Evolutionary conservation across 495 filamentous ascomycete genomes (phyloP).

Genomic region (Aspergillus conjunctus): DNA sequence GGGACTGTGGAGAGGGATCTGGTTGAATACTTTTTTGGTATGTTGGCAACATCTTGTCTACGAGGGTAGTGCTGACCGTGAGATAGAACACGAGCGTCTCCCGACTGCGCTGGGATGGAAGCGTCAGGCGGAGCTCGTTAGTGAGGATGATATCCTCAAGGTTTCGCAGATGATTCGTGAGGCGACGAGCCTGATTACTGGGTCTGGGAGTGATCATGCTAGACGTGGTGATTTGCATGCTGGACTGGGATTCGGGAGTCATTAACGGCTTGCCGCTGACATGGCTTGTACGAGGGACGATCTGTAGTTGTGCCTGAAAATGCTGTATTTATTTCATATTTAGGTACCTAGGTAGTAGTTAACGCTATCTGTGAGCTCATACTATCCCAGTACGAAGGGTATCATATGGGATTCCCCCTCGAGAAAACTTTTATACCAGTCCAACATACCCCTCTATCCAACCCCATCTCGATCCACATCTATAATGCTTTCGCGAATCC

Average conservation of each 20-base stretch:
- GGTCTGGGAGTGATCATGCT: not conserved
- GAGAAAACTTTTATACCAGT: no score
- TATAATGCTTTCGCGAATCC: no score
- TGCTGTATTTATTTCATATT: no score
- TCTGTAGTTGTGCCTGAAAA: no score
- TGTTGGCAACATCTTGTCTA: not conserved
- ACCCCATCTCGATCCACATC: no score
- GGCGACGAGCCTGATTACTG: constrained; percentile 21
- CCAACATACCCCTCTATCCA: no score
- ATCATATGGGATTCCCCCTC: no score
- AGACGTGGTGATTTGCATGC: constrained; percentile 18
- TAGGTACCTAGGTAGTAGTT: no score
- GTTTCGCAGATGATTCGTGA: constrained; percentile 23
- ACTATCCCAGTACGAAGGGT: no score
- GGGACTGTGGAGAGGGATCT: constrained; percentile 38
- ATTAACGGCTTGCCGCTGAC: no score
- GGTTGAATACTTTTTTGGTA: constrained; percentile 53
- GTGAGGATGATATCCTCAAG: constrained; percentile 17
- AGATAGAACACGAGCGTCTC: constrained; percentile 49
- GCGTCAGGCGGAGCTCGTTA: constrained; percentile 15
- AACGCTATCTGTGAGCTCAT: no score
- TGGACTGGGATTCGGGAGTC: not conserved
- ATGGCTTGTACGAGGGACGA: no score
- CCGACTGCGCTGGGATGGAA: constrained; percentile 50
- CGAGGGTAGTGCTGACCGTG: constrained; percentile 16